A percentile compares a stretch with the other conserved stretches of the same genome.
These are phyloP conservation scores for Puccinia triticina DNA, from an alignment of 1,284 basidiomycete genomes.

Conservation along the genomic window DNA sequence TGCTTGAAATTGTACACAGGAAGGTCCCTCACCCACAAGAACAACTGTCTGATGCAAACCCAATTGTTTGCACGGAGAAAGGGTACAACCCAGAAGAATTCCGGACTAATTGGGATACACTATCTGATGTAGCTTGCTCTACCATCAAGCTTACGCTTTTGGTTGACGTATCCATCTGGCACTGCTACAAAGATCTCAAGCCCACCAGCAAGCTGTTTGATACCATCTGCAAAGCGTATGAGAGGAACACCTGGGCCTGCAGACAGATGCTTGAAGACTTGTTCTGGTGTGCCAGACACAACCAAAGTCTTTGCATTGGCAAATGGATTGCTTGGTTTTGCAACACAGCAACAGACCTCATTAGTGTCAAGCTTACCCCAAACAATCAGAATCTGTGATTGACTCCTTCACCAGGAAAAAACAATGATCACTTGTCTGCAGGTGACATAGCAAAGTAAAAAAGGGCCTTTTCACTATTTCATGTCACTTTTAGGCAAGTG, in stretches of 20 bases:
- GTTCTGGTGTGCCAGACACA: neutral
- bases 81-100: neutral
- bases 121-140: neutral
- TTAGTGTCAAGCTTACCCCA: neutral
- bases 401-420: no score
- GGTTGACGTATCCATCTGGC: neutral
- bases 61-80: neutral
- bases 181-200: neutral
- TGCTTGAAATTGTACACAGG: neutral
- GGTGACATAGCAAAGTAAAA: no score
- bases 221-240: neutral
- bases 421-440: no score
- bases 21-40: neutral
- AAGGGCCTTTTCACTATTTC: no score
- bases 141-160: neutral
- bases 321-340: neutral
- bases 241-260: neutral
- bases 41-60: neutral
- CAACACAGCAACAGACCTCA: neutral
- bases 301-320: neutral
- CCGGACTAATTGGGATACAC: neutral
- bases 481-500: no score
- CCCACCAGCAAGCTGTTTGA: neutral
- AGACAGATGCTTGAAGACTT: neutral
- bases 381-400: constrained; percentile 3